A percentile compares a stretch with the other conserved stretches of the same genome.
Conservation (phyloP, 306 rosid species). For the Heteromeles arbutifolia region DNA sequence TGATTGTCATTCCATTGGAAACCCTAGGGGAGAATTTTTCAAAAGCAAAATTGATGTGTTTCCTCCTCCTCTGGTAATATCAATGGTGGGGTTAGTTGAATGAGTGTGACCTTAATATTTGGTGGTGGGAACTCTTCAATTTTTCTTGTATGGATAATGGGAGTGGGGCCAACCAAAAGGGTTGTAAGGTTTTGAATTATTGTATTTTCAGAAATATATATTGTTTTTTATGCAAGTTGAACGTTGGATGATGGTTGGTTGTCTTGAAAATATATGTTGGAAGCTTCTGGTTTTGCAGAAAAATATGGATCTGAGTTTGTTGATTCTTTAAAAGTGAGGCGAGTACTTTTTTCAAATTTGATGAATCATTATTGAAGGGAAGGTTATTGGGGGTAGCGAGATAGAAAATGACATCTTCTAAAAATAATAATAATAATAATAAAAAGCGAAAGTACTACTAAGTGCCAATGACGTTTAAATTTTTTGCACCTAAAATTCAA, state of each 20-base stretch:
- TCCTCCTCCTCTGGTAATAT: conserved; percentile 20
- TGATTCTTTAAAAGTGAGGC: conserved; percentile 24
- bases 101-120: conserved; percentile 39
- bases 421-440: background rate
- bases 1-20: conserved; percentile 25
- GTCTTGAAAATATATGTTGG: conserved; percentile 45
- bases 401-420: conserved; percentile 21
- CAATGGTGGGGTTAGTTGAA: conserved; percentile 58
- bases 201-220: conserved; percentile 36
- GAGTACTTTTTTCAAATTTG: conserved; percentile 19
- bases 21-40: conserved; percentile 30
- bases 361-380: conserved; percentile 20
- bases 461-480: no score
- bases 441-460: background rate
- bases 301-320: conserved; percentile 11
- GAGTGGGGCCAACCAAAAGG: conserved; percentile 44
- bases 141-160: conserved; percentile 42
- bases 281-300: conserved; percentile 32
- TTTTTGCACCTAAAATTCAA: no score
- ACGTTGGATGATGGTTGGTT: conserved; percentile 39
- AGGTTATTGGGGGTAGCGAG: conserved; percentile 14
- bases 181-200: conserved; percentile 27
- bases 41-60: conserved; percentile 35
- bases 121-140: conserved; percentile 35
- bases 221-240: conserved; percentile 41